A percentile compares a stretch with the other conserved stretches of the same genome.
These are phyloP conservation scores for Azolla pinnata DNA, from an alignment of 75 land plant species.

Conservation along the genomic window DNA sequence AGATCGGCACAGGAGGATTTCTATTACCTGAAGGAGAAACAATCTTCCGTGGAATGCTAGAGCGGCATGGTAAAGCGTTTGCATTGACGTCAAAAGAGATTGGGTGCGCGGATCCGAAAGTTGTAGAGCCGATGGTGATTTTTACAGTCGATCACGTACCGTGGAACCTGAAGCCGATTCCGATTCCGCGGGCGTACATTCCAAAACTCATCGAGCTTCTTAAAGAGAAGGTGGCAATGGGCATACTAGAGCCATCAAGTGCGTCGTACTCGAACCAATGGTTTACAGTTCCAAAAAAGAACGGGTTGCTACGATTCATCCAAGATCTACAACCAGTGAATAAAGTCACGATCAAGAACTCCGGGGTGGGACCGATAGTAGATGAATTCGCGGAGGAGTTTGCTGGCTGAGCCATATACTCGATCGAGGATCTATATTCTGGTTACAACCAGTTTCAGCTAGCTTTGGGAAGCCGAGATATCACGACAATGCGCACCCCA, in stretches of 20 bases:
- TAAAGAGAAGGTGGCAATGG: no score
- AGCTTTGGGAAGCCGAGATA: conserved; percentile 2
- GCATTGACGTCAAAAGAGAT: conserved; percentile 6
- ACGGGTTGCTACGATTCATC: no score
- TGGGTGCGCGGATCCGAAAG: conserved; percentile 10
- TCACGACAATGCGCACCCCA: conserved; percentile 1
- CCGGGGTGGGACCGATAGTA: no score
- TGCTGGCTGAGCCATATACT: background rate
- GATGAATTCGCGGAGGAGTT: no score
- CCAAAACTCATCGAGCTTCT: no score
- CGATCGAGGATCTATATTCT: background rate
- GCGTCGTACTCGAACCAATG: background rate
- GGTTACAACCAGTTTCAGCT: conserved; percentile 6
- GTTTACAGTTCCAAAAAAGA: conserved; percentile 1
- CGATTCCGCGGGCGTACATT: conserved; percentile 1
- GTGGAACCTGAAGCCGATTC: conserved; percentile 8
- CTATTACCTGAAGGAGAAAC: no score
- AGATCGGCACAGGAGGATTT: no score
- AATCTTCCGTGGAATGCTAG: no score
- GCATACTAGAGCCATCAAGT: no score
- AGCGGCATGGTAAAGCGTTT: conserved; percentile 18
- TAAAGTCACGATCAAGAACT: no score
- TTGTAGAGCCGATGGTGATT: conserved; percentile 14
- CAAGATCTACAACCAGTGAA: no score
- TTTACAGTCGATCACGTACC: conserved; percentile 10